Evolutionary conservation across 306 rosid species (phyloP), one percentile per base, ranked within the genome.

Genomic region (Hylodesmum podocarpum): DNA sequence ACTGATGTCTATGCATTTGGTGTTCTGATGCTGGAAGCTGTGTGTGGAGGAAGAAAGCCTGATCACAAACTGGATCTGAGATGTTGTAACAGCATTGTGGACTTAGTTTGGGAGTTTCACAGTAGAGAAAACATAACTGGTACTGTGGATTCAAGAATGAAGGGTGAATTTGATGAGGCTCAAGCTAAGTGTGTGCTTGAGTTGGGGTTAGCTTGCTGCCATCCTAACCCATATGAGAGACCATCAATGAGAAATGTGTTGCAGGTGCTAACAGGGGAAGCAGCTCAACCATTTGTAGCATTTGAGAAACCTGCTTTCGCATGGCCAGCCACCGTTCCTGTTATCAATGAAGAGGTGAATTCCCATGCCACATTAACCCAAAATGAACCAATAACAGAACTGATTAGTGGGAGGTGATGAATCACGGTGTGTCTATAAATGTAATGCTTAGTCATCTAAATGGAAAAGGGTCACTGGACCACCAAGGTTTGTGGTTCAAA

Each of bases 221-320:
- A 66, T 22, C 54, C 72, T 14, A 66, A 41, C 6, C 54, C 72
- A 14, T 66, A 41, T 66, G 72, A 66, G n/a, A 66, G 72, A 55
- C 40, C 57, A 41, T 66, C 72, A 3, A 66, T 25, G 39, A 66
- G 39, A 14, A 66, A 1, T 41, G 72, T 66, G 14, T 14, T 66
- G 72, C 54, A 7, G 37, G 37, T 66, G 24, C 54, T 66, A 14
- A 14, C 0, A 40, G 72, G 72, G 13, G 72, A 66, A 41, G 54
- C 24, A 40, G 12, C 18, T 66, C 53, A 51, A 4, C 71, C 53
- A 4, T 40, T 40, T 66, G 71, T 66, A 22, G 53, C 21, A 22
- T 0, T 5, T 21, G 14, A 66, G 36, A 40, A 66, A 40, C 70
- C 70, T 64, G 50, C 36, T 21, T 65, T 65, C 34, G 40, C 72